Evolutionary conservation across 352 stramenopile species (phyloP).

Genomic region (Pythium phragmiticola): DNA sequence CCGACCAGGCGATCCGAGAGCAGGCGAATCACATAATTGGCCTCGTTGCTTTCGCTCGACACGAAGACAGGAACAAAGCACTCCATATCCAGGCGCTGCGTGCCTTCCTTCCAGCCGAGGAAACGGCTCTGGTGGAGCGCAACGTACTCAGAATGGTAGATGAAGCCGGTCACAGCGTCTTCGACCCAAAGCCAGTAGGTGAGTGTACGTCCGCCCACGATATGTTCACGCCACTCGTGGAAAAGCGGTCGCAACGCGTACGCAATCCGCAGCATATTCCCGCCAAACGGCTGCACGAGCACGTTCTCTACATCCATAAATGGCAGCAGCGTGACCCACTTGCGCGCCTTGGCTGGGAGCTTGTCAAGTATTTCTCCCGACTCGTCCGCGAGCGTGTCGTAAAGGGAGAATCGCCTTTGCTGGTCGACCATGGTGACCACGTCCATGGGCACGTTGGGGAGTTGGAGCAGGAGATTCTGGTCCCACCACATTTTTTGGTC

Average conservation of each 20-base stretch:
- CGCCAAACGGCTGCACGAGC: slow-evolving; percentile 94
- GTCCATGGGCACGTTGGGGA: slow-evolving; percentile 88
- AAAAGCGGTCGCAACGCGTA: slow-evolving; percentile 78
- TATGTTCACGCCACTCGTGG: slow-evolving; percentile 62
- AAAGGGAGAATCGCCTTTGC: slow-evolving; percentile 62
- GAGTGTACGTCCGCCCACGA: slow-evolving; percentile 54
- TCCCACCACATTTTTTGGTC: slow-evolving; percentile 98
- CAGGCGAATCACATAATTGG: slow-evolving; percentile 93
- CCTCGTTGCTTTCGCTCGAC: slow-evolving; percentile 79
- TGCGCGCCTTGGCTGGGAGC: slow-evolving; percentile 50
- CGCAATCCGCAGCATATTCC: slow-evolving; percentile 92
- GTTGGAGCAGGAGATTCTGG: slow-evolving; percentile 92
- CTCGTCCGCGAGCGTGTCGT: slow-evolving; percentile 46
- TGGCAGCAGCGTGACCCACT: slow-evolving; percentile 64
- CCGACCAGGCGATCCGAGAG: slow-evolving; percentile 97
- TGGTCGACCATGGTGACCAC: slow-evolving; percentile 84
- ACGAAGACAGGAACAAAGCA: slow-evolving; percentile 97
- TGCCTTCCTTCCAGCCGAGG: slow-evolving; percentile 61
- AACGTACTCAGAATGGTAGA: slow-evolving; percentile 94
- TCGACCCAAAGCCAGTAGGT: slow-evolving; percentile 98
- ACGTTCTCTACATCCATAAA: slow-evolving; percentile 69
- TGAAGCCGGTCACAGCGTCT: slow-evolving; percentile 89
- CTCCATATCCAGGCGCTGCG: slow-evolving; percentile 84
- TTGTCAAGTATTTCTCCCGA: slow-evolving; percentile 35
- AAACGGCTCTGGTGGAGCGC: slow-evolving; percentile 82